Percentiles rank a stretch among this genome's conserved stretches.
These are phyloP conservation scores for Atalantia buxifolia DNA, from an alignment of 345 rosid genomes.

Conservation along the genomic window DNA sequence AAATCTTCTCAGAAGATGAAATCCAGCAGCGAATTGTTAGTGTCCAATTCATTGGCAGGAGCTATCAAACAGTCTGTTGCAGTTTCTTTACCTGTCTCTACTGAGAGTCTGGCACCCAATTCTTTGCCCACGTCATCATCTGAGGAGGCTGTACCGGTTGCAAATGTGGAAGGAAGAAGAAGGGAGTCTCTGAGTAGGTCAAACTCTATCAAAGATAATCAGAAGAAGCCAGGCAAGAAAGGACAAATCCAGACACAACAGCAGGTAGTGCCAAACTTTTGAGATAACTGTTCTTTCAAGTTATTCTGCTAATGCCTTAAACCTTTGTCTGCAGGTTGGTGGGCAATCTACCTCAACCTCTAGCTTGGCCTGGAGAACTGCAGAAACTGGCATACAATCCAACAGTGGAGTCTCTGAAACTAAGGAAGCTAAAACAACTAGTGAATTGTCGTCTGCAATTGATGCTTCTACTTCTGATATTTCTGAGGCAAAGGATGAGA, in stretches of 20 bases:
- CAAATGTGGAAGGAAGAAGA: slow-evolving; percentile 33
- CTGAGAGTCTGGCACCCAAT: slow-evolving; percentile 16
- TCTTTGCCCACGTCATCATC: slow-evolving; percentile 15
- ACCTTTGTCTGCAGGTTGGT: slow-evolving; percentile 24
- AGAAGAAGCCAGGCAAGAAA: slow-evolving; percentile 39
- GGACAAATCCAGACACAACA: slow-evolving; percentile 31
- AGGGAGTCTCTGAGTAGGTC: slow-evolving; percentile 42
- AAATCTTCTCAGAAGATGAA: slow-evolving; percentile 35
- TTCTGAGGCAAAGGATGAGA: slow-evolving; percentile 29
- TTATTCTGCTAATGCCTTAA: slow-evolving; percentile 1
- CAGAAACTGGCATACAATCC: slow-evolving; percentile 33
- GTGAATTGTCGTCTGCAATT: slow-evolving; percentile 25
- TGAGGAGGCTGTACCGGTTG: slow-evolving; percentile 26
- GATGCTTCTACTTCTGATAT: slow-evolving; percentile 19
- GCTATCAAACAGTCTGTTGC: slow-evolving; percentile 28
- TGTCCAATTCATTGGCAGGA: slow-evolving; percentile 22
- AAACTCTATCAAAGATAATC: slow-evolving; percentile 52
- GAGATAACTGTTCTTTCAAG: neutral
- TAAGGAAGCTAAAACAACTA: slow-evolving; percentile 24
- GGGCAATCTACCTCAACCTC: slow-evolving; percentile 25
- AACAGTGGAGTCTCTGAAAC: slow-evolving; percentile 30
- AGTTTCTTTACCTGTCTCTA: slow-evolving; percentile 19
- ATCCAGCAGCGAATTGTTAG: slow-evolving; percentile 32
- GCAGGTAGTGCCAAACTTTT: slow-evolving; percentile 39
- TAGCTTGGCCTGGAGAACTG: slow-evolving; percentile 14